Base-by-base conservation (phyloP, 2,329 filamentous ascomycete genomes). In the Diaporthe longicolla region DNA sequence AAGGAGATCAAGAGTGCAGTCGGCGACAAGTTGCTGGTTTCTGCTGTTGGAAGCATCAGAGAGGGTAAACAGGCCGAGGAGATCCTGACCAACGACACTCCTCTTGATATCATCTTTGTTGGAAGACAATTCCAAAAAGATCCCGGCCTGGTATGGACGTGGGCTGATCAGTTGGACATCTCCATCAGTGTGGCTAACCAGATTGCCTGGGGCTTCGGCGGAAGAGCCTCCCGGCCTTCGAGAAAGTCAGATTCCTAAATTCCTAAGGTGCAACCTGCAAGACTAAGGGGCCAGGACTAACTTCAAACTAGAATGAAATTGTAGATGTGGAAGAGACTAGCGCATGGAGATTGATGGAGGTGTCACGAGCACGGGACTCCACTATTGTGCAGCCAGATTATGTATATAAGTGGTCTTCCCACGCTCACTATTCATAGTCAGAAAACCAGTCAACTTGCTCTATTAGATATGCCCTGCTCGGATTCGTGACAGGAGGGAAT, bases 1-100 rank as follows among this genome's bases (percentile, higher is more conserved):
- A 89, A 92, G 79, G 87, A 88, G 6, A 89, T 95, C 72, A 95
- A 95, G 85, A 88, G 91, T 77, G 91, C 88, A 1, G 89, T 95
- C 0, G 92, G 92, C 0, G 90, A 93, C 73, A 91, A 79, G 70
- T 58, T 87, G 76, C 71, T 86, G 0, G 82, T 88, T 35, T 83
- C 83, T 13, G 79, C 87, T 0, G 88, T 90, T 0, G 88, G 88
- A 0, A 83, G 78, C n/a, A 89, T 90, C 77, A 85, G 79, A 29
- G 83, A 75, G 0, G 88, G 85, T 0, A 80, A 77, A 1, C 78
- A 85, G 11, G 89, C 89, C 0, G 83, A 90, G 76, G 82, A 86
- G 24, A 73, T 90, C 4, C 79, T 91, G 11, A 80, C 74, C 4
- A 68, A 84, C 2, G 83, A 85, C 17, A 81, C 83, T 9, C 83